These are phyloP conservation scores for Climacium dendroides DNA, from an alignment of 225 moss, liverwort and hornwort species.

Conservation along the genomic window DNA sequence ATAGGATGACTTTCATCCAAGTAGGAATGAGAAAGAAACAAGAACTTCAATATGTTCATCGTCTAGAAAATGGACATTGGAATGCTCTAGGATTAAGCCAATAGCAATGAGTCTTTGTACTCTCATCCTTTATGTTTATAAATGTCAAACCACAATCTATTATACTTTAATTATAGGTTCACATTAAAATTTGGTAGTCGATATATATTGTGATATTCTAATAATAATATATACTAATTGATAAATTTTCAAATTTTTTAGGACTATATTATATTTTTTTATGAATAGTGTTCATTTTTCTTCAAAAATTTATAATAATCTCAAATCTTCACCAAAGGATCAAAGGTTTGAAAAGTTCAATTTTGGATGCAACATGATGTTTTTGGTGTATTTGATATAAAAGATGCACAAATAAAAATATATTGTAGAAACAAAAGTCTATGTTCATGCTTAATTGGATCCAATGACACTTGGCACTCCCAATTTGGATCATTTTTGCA, in stretches of 20 bases:
- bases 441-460: background rate
- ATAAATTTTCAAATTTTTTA: background rate
- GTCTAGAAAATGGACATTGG: no score
- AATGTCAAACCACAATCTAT: background rate
- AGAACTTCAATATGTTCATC: no score
- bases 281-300: background rate
- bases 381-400: background rate
- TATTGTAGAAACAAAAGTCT: background rate
- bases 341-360: background rate
- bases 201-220: background rate
- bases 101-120: background rate
- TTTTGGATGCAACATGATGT: background rate
- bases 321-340: background rate
- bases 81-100: no score
- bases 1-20: no score
- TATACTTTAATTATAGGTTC: background rate
- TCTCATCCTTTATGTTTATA: background rate
- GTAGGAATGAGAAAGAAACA: no score
- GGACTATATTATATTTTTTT: background rate
- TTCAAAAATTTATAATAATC: background rate
- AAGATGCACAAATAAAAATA: background rate
- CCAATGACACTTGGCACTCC: background rate
- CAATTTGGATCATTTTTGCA: background rate
- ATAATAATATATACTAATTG: no score
- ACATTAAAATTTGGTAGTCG: background rate